These are phyloP conservation scores for Lizonia empirigonia DNA, from an alignment of 2,329 filamentous ascomycete species.

Conservation along the genomic window DNA sequence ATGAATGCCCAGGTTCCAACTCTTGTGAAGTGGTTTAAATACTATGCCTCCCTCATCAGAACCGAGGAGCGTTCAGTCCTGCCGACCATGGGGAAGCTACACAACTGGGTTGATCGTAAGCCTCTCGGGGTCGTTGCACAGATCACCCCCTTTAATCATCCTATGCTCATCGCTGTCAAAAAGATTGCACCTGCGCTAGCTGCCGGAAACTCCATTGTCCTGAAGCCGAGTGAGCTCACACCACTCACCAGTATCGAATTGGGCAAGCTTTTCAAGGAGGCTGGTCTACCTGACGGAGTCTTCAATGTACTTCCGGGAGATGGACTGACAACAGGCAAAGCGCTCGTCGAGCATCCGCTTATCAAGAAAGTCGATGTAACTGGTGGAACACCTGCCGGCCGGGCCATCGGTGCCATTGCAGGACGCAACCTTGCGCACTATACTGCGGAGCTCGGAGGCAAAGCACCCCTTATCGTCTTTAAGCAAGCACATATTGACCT, in stretches of 20 bases:
- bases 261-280: slow-evolving; percentile 46
- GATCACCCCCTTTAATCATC: slow-evolving; percentile 50
- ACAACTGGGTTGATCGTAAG: slow-evolving; percentile 51
- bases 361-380: slow-evolving; percentile 49
- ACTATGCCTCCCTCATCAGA: slow-evolving; percentile 71
- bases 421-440: slow-evolving; percentile 44
- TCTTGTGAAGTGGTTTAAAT: slow-evolving; percentile 72
- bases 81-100: slow-evolving; percentile 64
- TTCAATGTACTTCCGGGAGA: slow-evolving; percentile 45
- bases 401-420: slow-evolving; percentile 46
- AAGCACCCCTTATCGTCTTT: slow-evolving; percentile 47
- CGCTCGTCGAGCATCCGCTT: slow-evolving; percentile 43
- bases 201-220: slow-evolving; percentile 44
- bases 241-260: slow-evolving; percentile 46
- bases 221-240: slow-evolving; percentile 49
- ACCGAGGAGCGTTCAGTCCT: slow-evolving; percentile 70
- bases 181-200: slow-evolving; percentile 48
- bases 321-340: slow-evolving; percentile 43
- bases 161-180: slow-evolving; percentile 49
- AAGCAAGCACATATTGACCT: slow-evolving; percentile 45
- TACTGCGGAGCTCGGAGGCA: slow-evolving; percentile 47
- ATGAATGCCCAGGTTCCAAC: slow-evolving; percentile 72
- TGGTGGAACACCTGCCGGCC: slow-evolving; percentile 45
- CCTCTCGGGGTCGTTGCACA: slow-evolving; percentile 48
- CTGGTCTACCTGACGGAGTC: slow-evolving; percentile 46